These are phyloP conservation scores for Melampsora larici-populina DNA, from an alignment of 1,284 basidiomycete species.

Conservation along the genomic window DNA sequence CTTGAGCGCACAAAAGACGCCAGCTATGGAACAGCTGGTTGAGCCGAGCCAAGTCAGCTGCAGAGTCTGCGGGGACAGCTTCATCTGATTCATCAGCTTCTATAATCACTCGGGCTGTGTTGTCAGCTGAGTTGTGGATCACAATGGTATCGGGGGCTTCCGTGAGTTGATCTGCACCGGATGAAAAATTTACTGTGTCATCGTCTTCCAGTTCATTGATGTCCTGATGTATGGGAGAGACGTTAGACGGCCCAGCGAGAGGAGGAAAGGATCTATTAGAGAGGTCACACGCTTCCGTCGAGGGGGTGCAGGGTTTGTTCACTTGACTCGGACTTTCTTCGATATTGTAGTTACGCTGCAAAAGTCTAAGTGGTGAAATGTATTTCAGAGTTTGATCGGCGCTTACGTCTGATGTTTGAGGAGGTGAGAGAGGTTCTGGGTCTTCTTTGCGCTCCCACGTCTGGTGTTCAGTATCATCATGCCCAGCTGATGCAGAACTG, in stretches of 20 bases:
- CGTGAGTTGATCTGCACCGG: not conserved
- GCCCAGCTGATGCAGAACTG: too few species aligned
- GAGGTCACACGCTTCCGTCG: not conserved
- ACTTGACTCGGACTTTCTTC: not conserved
- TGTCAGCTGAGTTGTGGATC: not conserved
- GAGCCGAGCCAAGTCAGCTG: slow-evolving; percentile 12
- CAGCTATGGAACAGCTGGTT: slow-evolving; percentile 10
- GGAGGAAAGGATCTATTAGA: not conserved
- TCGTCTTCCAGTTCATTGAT: not conserved
- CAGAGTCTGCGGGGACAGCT: not conserved
- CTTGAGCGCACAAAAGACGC: slow-evolving; percentile 22
- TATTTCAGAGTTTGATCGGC: too few species aligned
- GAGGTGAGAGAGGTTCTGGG: too few species aligned
- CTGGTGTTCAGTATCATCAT: too few species aligned
- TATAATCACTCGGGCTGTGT: not conserved
- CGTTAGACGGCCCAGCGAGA: not conserved
- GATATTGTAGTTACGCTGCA: not conserved
- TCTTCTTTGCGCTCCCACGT: too few species aligned
- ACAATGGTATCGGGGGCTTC: not conserved
- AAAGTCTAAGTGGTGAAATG: not conserved
- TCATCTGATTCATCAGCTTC: not conserved
- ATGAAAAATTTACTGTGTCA: not conserved
- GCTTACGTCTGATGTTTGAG: too few species aligned
- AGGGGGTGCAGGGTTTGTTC: not conserved
- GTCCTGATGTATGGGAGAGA: not conserved